Evolutionary conservation across 2,329 filamentous ascomycete genomes (phyloP).

Genomic region (Fonsecaea pugnacius): DNA sequence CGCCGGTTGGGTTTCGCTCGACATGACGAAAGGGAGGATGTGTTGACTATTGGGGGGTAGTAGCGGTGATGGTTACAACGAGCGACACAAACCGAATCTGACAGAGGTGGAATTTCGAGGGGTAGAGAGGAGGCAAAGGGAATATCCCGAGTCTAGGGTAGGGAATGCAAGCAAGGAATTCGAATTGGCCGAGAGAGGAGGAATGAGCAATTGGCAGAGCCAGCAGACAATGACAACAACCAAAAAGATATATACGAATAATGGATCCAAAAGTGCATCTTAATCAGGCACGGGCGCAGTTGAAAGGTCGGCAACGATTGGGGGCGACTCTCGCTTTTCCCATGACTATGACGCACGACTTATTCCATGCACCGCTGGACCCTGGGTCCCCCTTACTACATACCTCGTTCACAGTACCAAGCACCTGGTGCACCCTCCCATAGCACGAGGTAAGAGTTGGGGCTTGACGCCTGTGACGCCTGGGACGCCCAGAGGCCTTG

Average conservation of each 20-base stretch:
- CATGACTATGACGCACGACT: conserved; percentile 12
- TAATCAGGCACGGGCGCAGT: conserved; percentile 17
- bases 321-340: conserved; percentile 1
- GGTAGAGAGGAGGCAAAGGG: neutral
- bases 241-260: neutral
- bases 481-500: too few species aligned
- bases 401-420: neutral
- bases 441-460: neutral
- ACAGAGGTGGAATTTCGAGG: neutral
- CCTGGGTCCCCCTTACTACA: neutral
- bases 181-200: neutral
- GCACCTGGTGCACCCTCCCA: neutral
- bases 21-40: conserved; percentile 29
- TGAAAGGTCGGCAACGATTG: conserved; percentile 14
- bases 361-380: neutral
- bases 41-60: neutral
- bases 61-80: conserved; percentile 9
- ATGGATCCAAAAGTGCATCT: conserved; percentile 9
- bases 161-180: neutral
- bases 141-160: neutral
- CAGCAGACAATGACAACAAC: conserved; percentile 1
- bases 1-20: conserved; percentile 32
- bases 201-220: neutral
- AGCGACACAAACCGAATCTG: neutral
- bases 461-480: neutral